phyloP scores from a whole-genome alignment of 2,329 filamentous ascomycete genomes.

The Simplicillium aogashimaense region DNA sequence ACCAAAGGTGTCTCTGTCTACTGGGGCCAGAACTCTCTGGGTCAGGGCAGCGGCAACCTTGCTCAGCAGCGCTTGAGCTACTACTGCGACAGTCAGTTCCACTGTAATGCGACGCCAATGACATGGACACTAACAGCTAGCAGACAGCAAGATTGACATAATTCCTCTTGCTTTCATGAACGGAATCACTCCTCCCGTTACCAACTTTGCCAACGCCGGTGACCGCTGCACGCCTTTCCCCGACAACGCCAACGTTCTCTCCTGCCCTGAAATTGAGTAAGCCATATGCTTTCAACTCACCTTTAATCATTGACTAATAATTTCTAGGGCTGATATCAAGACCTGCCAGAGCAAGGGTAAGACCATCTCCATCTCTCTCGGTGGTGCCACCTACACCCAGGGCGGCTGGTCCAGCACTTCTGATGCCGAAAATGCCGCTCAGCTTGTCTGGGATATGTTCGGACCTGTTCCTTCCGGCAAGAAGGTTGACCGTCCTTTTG shows the following conservation, averaged over 20 bases:
- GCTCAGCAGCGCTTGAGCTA: conserved; percentile 44
- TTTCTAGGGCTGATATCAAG: conserved; percentile 34
- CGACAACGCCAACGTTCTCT: conserved; percentile 42
- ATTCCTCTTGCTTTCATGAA: conserved; percentile 56
- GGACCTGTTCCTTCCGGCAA: conserved; percentile 40
- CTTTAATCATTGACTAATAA: background rate
- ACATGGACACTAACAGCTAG: too few species aligned
- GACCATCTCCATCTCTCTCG: conserved; percentile 63
- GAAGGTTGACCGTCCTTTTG: conserved; percentile 53
- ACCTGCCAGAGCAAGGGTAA: conserved; percentile 56
- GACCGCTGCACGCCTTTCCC: conserved; percentile 49
- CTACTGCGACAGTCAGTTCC: conserved; percentile 53
- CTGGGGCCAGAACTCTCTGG: conserved; percentile 59
- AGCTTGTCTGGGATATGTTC: conserved; percentile 61
- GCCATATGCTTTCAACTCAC: conserved; percentile 11
- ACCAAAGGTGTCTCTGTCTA: conserved; percentile 52
- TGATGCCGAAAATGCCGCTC: conserved; percentile 44
- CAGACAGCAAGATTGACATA: conserved; percentile 30
- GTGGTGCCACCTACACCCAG: conserved; percentile 60
- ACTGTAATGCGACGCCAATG: too few species aligned
- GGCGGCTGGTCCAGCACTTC: conserved; percentile 49
- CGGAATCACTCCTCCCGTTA: conserved; percentile 40
- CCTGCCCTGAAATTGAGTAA: conserved; percentile 57
- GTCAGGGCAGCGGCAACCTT: conserved; percentile 27
- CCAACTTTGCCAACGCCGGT: conserved; percentile 58